Evolutionary conservation across 192 early-diverging fungal genomes (phyloP).

Genomic region (Coemansia sp.): DNA sequence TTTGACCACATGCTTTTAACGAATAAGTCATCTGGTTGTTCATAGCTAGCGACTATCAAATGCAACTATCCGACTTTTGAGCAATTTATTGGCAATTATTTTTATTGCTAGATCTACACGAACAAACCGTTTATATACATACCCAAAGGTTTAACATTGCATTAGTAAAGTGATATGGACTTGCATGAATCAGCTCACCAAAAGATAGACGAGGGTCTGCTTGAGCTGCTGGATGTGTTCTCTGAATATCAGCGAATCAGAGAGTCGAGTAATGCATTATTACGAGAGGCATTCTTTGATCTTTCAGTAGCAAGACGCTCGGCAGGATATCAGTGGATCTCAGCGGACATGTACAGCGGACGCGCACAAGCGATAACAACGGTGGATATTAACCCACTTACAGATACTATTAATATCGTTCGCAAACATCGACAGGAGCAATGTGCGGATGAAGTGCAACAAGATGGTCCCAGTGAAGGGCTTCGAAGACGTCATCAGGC

Average conservation of each 20-base stretch:
- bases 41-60: background rate
- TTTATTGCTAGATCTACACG: background rate
- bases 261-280: background rate
- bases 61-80: background rate
- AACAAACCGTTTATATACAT: too few species aligned
- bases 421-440: background rate
- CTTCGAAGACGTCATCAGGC: background rate
- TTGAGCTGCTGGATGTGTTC: slow-evolving; percentile 24
- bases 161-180: background rate
- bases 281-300: slow-evolving; percentile 40
- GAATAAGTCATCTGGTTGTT: background rate
- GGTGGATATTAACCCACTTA: slow-evolving; percentile 8
- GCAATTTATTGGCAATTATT: too few species aligned
- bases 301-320: slow-evolving; percentile 38
- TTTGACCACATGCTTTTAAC: background rate
- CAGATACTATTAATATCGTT: background rate
- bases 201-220: slow-evolving; percentile 15
- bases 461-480: background rate
- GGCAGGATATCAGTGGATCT: slow-evolving; percentile 48
- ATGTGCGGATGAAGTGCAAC: slow-evolving; percentile 1
- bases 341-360: slow-evolving; percentile 37
- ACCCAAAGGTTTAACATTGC: background rate
- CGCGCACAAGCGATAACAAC: slow-evolving; percentile 36
- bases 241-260: slow-evolving; percentile 35
- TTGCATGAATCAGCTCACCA: background rate